Evolutionary conservation across 2,329 filamentous ascomycete species (phyloP).

Genomic region (Stemphylium vesicarium): DNA sequence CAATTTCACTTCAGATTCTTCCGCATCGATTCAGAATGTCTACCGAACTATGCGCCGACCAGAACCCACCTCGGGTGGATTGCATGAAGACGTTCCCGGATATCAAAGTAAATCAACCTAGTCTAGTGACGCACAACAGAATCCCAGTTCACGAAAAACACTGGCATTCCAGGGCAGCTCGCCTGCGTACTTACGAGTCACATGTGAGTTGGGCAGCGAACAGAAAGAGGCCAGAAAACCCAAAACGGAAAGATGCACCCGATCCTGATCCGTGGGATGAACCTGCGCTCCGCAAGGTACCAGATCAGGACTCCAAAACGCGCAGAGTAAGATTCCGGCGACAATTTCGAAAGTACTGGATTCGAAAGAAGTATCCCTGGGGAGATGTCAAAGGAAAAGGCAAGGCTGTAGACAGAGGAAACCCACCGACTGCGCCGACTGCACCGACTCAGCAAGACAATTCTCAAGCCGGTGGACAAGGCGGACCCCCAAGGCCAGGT

Average conservation of each 20-base stretch:
- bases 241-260: neutral
- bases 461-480: too few species aligned
- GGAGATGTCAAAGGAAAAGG: neutral
- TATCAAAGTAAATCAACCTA: neutral
- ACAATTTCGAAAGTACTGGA: neutral
- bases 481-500: too few species aligned
- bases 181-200: neutral
- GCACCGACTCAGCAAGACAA: neutral
- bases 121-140: neutral
- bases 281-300: neutral
- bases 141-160: neutral
- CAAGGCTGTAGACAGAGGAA: neutral
- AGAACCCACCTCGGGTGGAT: neutral
- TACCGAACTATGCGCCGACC: neutral
- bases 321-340: neutral
- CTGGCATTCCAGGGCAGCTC: neutral
- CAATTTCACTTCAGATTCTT: neutral
- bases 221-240: too few species aligned
- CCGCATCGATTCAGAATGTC: neutral
- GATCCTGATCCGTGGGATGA: neutral
- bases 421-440: neutral
- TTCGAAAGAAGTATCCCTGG: neutral
- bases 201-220: neutral
- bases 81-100: neutral
- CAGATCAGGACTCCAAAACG: neutral